A percentile compares a stretch with the other conserved stretches of the same genome.
phyloP scores from a whole-genome alignment of 2,329 filamentous ascomycete genomes.

The Ilyonectria mors-panacis region DNA sequence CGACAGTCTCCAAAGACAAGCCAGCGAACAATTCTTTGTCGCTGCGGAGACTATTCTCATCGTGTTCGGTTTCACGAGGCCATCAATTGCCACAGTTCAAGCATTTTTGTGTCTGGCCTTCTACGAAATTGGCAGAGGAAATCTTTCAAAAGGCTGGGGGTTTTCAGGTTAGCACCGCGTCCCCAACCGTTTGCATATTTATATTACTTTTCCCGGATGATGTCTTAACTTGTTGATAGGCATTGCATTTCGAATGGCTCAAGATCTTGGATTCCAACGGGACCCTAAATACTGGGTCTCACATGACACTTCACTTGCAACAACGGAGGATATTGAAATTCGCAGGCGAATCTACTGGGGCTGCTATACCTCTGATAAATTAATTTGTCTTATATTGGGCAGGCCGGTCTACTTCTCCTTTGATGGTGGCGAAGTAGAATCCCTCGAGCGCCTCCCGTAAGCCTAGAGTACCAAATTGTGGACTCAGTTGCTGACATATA shows the following conservation, averaged over 20 bases:
- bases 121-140: slow-evolving; percentile 48
- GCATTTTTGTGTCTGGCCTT: slow-evolving; percentile 48
- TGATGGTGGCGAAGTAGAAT: slow-evolving; percentile 31
- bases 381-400: slow-evolving; percentile 40
- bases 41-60: slow-evolving; percentile 48
- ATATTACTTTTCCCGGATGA: neutral
- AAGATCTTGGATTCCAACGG: slow-evolving; percentile 43
- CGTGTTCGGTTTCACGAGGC: slow-evolving; percentile 40
- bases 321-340: slow-evolving; percentile 46
- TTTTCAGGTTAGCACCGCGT: slow-evolving; percentile 41
- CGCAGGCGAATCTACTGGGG: slow-evolving; percentile 50
- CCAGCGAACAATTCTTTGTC: slow-evolving; percentile 38
- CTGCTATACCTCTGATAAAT: slow-evolving; percentile 48
- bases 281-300: slow-evolving; percentile 24
- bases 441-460: slow-evolving; percentile 19
- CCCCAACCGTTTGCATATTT: neutral
- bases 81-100: slow-evolving; percentile 45
- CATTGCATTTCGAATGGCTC: slow-evolving; percentile 50
- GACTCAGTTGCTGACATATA: neutral
- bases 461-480: neutral
- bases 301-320: slow-evolving; percentile 37
- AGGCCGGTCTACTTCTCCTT: slow-evolving; percentile 34
- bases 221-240: slow-evolving; percentile 28
- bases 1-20: slow-evolving; percentile 19
- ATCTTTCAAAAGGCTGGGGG: slow-evolving; percentile 48